Percentiles rank a stretch among this genome's conserved stretches.
phyloP scores from a whole-genome alignment of 192 early-diverging fungal genomes.

The Entophlyctis luteolus region DNA sequence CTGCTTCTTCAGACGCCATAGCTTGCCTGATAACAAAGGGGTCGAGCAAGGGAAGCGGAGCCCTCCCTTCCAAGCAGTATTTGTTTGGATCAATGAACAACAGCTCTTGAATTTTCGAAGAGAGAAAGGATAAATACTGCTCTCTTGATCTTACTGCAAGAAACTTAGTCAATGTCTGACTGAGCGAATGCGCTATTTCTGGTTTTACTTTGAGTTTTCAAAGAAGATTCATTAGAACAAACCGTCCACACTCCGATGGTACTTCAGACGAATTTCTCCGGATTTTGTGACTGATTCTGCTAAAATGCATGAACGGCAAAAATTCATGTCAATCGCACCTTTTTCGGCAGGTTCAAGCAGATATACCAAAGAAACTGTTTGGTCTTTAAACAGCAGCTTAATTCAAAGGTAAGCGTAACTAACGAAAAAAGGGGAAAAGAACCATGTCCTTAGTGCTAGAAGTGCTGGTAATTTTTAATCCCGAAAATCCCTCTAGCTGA shows the following conservation, averaged over 20 bases:
- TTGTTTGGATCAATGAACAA: neutral
- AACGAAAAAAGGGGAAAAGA: neutral
- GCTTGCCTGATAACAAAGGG: neutral
- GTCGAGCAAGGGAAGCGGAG: neutral
- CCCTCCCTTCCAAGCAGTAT: neutral
- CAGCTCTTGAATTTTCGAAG: too few relatives aligned
- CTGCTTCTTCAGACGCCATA: neutral
- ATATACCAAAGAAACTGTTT: slow-evolving; percentile 25
- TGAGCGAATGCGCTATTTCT: neutral
- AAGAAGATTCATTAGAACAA: neutral
- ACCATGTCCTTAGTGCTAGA: neutral
- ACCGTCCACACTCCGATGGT: slow-evolving; percentile 9
- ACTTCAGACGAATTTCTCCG: slow-evolving; percentile 7
- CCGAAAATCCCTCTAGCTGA: neutral
- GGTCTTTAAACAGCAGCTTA: slow-evolving; percentile 23
- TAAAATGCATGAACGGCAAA: neutral
- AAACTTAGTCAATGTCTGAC: neutral
- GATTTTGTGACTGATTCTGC: slow-evolving; percentile 1
- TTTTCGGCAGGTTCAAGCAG: slow-evolving; percentile 3
- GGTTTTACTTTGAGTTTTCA: neutral
- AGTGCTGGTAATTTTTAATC: neutral
- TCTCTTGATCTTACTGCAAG: neutral
- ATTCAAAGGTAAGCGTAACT: neutral
- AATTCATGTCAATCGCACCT: too few relatives aligned
- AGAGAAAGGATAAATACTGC: neutral